Evolutionary conservation across 495 filamentous ascomycete genomes (phyloP).

Genomic region (Penicillium atrosanguineum): DNA sequence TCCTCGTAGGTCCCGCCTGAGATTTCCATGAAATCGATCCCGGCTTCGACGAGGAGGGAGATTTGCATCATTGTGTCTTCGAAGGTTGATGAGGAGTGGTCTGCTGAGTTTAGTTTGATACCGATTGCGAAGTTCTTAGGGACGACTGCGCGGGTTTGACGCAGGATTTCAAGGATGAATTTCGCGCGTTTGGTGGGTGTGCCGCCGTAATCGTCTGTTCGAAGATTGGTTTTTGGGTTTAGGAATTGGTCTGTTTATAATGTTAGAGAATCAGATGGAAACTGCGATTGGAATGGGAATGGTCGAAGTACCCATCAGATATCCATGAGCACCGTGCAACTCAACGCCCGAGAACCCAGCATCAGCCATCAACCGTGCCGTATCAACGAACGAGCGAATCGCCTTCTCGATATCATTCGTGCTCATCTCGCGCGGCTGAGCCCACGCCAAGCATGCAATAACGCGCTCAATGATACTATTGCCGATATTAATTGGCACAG

Average conservation of each 20-base stretch:
- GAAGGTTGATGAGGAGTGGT: slow-evolving; percentile 46
- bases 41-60: slow-evolving; percentile 46
- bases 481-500: slow-evolving; percentile 41
- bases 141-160: slow-evolving; percentile 40
- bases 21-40: slow-evolving; percentile 63
- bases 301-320: slow-evolving; percentile 44
- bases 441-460: slow-evolving; percentile 35
- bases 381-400: slow-evolving; percentile 46
- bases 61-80: slow-evolving; percentile 54
- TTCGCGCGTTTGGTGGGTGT: slow-evolving; percentile 40
- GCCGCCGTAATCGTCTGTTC: slow-evolving; percentile 51
- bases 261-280: slow-evolving; percentile 10
- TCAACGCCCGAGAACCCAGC: slow-evolving; percentile 56
- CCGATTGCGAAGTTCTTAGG: slow-evolving; percentile 53
- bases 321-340: slow-evolving; percentile 60
- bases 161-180: slow-evolving; percentile 49
- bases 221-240: slow-evolving; percentile 42
- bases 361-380: slow-evolving; percentile 44
- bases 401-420: slow-evolving; percentile 47
- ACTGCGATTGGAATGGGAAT: not conserved
- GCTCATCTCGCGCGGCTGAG: slow-evolving; percentile 47
- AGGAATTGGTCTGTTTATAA: slow-evolving; percentile 38
- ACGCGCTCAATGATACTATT: slow-evolving; percentile 34
- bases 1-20: slow-evolving; percentile 59
- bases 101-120: slow-evolving; percentile 62